These are phyloP conservation scores for Croton setiger DNA, from an alignment of 441 rosid genomes.

Conservation along the genomic window DNA sequence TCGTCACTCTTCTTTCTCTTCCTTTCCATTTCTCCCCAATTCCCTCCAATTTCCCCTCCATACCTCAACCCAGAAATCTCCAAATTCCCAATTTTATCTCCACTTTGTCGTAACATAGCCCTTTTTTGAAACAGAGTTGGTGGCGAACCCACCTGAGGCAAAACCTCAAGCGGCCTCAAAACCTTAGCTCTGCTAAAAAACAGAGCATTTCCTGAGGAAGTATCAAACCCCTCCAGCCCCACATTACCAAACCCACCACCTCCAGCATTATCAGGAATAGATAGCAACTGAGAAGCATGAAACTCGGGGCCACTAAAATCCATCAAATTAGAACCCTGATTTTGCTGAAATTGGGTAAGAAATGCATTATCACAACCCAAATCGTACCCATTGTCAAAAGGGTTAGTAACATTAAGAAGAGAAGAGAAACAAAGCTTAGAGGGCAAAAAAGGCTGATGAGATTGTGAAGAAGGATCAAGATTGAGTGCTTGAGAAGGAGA, in stretches of 20 bases:
- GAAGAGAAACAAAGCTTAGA: constrained; percentile 50
- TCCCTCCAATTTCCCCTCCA: constrained; percentile 22
- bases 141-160: constrained; percentile 42
- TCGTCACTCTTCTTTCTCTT: constrained; percentile 26
- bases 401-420: constrained; percentile 49
- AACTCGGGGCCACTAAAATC: constrained; percentile 36
- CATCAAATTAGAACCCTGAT: constrained; percentile 39
- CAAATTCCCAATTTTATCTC: constrained; percentile 32
- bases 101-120: constrained; percentile 45
- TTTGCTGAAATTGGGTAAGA: constrained; percentile 40
- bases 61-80: constrained; percentile 22
- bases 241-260: constrained; percentile 35
- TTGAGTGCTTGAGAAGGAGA: constrained; percentile 55
- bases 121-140: constrained; percentile 56
- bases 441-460: constrained; percentile 37
- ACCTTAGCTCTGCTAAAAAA: constrained; percentile 37
- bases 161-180: constrained; percentile 45
- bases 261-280: constrained; percentile 32
- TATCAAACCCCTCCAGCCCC: constrained; percentile 51
- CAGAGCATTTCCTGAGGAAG: constrained; percentile 18
- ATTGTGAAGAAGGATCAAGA: constrained; percentile 51
- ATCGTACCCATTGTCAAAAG: constrained; percentile 56
- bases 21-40: constrained; percentile 28
- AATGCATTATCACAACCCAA: constrained; percentile 52
- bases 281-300: constrained; percentile 33